Conservation (phyloP, 2,329 filamentous ascomycete genomes). For the Emmonsiellopsis sp. region DNA sequence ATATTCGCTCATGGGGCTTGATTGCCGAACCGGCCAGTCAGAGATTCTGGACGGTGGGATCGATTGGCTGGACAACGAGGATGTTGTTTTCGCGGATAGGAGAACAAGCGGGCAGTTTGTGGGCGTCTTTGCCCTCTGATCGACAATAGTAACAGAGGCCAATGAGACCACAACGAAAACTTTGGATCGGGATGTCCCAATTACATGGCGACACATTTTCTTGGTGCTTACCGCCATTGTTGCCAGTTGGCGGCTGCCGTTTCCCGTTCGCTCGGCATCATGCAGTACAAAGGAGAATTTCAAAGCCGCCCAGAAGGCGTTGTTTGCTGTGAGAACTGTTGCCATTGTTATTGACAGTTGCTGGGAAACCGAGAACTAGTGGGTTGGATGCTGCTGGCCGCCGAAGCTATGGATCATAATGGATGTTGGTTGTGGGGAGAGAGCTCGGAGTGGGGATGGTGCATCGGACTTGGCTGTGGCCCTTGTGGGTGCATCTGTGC, state of each 20-base stretch:
- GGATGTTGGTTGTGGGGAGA: too few relatives aligned
- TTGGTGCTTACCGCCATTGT: background rate
- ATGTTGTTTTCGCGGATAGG: background rate
- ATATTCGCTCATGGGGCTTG: background rate
- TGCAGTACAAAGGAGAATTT: background rate
- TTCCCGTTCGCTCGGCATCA: background rate
- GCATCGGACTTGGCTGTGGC: too few relatives aligned
- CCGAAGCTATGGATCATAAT: too few relatives aligned
- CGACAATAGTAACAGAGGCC: background rate
- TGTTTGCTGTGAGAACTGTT: too few relatives aligned
- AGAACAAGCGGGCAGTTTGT: background rate
- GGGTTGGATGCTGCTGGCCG: too few relatives aligned
- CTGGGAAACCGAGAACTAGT: too few relatives aligned
- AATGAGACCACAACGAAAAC: background rate
- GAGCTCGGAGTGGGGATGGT: too few relatives aligned
- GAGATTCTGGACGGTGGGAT: background rate
- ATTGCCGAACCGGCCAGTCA: conserved; percentile 1
- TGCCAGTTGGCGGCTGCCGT: background rate
- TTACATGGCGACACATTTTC: background rate
- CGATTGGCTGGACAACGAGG: conserved; percentile 4
- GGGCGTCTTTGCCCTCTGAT: background rate
- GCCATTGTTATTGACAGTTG: too few relatives aligned
- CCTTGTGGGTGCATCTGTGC: too few relatives aligned
- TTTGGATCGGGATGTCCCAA: background rate
- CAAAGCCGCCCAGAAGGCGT: too few relatives aligned